A percentile compares a stretch with the other conserved stretches of the same genome.
Evolutionary conservation across 768 basidiomycete genomes (phyloP).

Genomic region (Leccinum olivaceopallidum): DNA sequence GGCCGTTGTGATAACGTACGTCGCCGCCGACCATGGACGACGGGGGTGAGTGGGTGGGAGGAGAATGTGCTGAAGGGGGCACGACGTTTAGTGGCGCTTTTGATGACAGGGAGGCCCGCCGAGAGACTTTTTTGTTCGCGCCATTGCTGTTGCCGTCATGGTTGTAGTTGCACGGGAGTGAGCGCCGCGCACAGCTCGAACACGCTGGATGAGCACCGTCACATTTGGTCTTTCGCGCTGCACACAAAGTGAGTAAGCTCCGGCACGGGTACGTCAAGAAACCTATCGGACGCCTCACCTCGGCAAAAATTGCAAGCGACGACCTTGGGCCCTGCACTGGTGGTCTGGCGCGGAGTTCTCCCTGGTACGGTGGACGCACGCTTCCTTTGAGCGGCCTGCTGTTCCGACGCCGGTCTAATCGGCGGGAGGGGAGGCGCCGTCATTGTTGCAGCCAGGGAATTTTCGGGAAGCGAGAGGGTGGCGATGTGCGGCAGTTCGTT

Average conservation of each 20-base stretch:
- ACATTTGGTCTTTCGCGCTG: conserved; percentile 88
- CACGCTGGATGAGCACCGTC: conserved; percentile 86
- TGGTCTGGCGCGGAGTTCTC: conserved; percentile 55
- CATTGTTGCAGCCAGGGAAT: conserved; percentile 55
- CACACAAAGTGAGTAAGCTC: conserved; percentile 3
- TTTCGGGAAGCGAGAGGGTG: conserved; percentile 61
- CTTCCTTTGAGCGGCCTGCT: conserved; percentile 67
- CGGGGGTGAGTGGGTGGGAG: conserved; percentile 58
- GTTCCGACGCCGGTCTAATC: conserved; percentile 64
- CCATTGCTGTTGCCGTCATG: conserved; percentile 50
- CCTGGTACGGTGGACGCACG: conserved; percentile 70
- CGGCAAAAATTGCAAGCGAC: conserved; percentile 90
- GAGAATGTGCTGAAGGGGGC: conserved; percentile 43
- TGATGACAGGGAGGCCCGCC: conserved; percentile 58
- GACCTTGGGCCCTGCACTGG: conserved; percentile 78
- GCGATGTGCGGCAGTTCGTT: conserved; percentile 73
- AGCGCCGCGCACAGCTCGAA: conserved; percentile 77
- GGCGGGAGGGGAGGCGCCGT: conserved; percentile 64
- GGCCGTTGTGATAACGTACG: conserved; percentile 35
- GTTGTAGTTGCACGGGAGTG: conserved; percentile 77
- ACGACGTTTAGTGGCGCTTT: conserved; percentile 26
- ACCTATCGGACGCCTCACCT: conserved; percentile 47
- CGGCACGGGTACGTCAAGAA: conserved; percentile 4
- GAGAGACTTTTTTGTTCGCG: conserved; percentile 38
- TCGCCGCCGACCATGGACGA: conserved; percentile 35